These are phyloP conservation scores for Auriscalpium orientale DNA, from an alignment of 768 basidiomycete species.

Conservation along the genomic window DNA sequence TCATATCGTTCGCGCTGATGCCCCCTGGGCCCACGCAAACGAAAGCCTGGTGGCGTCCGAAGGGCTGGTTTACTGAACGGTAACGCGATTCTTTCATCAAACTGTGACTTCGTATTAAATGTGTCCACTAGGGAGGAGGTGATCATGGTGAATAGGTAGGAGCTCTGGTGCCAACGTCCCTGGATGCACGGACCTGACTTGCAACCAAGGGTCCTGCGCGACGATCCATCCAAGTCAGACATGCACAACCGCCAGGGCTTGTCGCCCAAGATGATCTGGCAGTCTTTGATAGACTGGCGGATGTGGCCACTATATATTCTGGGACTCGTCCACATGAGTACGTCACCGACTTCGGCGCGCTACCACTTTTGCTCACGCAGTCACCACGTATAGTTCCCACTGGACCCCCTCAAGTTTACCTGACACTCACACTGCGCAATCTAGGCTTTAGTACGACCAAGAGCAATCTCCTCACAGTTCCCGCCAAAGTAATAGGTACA, in stretches of 20 bases:
- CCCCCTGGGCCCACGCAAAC: constrained; percentile 61
- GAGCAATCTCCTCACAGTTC: constrained; percentile 56
- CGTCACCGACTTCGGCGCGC: constrained; percentile 8
- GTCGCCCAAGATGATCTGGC: constrained; percentile 37
- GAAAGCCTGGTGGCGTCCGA: constrained; percentile 47
- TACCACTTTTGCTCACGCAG: neutral
- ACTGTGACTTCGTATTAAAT: neutral
- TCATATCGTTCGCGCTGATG: constrained; percentile 49
- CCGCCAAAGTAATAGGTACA: constrained; percentile 47
- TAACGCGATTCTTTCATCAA: constrained; percentile 17
- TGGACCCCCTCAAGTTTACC: constrained; percentile 51
- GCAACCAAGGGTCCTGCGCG: constrained; percentile 39
- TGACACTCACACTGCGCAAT: constrained; percentile 53
- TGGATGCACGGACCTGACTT: too few relatives aligned
- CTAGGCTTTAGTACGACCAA: constrained; percentile 58
- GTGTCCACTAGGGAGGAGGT: constrained; percentile 41
- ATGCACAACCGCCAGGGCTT: constrained; percentile 73
- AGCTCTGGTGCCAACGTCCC: neutral
- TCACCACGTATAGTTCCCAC: constrained; percentile 38
- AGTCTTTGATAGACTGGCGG: constrained; percentile 49
- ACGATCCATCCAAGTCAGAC: constrained; percentile 58
- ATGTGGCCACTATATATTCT: constrained; percentile 62
- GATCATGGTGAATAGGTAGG: constrained; percentile 52
- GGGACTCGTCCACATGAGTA: constrained; percentile 47
- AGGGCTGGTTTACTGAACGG: constrained; percentile 62